Evolutionary conservation across 1,284 basidiomycete species (phyloP).

Genomic region (Malassezia obtusa): DNA sequence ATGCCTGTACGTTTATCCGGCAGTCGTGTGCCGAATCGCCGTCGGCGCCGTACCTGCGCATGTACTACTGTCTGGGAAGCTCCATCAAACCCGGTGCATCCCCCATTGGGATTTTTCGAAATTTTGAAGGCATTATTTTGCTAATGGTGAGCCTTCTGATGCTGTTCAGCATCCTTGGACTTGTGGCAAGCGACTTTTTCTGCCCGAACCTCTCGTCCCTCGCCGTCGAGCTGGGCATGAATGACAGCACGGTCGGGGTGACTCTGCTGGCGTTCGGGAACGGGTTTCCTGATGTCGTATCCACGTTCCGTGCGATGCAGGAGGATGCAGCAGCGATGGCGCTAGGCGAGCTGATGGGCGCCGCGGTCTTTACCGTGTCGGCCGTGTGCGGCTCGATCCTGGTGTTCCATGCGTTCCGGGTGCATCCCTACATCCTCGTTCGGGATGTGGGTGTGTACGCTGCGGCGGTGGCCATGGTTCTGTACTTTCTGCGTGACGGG

Average conservation of each 20-base stretch:
- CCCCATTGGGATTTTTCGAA: background rate
- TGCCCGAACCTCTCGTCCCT: constrained; percentile 43
- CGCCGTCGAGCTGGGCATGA: constrained; percentile 33
- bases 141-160: constrained; percentile 18
- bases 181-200: constrained; percentile 46
- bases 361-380: constrained; percentile 87
- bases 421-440: constrained; percentile 68
- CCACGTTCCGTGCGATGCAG: constrained; percentile 85
- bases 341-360: constrained; percentile 86
- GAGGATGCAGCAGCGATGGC: constrained; percentile 76
- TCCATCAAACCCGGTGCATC: background rate
- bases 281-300: constrained; percentile 57
- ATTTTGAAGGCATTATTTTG: background rate
- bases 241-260: constrained; percentile 41
- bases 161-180: constrained; percentile 41
- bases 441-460: constrained; percentile 91
- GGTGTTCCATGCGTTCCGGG: constrained; percentile 82
- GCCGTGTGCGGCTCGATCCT: constrained; percentile 91
- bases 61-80: constrained; percentile 37
- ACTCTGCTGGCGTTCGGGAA: constrained; percentile 46
- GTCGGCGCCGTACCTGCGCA: constrained; percentile 31
- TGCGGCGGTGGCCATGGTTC: constrained; percentile 62
- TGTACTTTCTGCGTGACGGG: constrained; percentile 71
- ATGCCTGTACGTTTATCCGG: constrained; percentile 29
- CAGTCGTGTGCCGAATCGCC: constrained; percentile 27